A percentile compares a stretch with the other conserved stretches of the same genome.
Conservation (phyloP, 2,329 filamentous ascomycete species). For the Epichloe uncinata region DNA sequence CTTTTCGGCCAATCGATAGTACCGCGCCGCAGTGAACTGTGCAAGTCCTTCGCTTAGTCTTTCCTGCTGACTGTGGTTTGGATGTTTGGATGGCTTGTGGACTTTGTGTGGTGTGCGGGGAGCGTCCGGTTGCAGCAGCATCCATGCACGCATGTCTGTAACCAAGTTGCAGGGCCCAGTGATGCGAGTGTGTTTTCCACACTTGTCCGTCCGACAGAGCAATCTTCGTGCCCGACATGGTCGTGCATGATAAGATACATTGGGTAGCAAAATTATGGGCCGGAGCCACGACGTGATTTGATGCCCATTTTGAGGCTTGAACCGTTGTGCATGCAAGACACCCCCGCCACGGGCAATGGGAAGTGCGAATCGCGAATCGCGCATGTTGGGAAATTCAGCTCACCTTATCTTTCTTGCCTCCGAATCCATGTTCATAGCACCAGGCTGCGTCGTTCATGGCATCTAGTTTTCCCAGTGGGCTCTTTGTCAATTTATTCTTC, state of each 20-base stretch:
- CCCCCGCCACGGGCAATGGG: background rate
- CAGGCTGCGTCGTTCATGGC: constrained; percentile 95
- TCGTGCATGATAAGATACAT: background rate
- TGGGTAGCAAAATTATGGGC: background rate
- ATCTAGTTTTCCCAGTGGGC: constrained; percentile 36
- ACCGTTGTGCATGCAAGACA: background rate
- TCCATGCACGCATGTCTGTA: background rate
- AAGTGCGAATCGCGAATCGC: background rate
- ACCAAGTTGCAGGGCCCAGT: background rate
- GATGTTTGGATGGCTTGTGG: no score
- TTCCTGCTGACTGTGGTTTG: constrained; percentile 7
- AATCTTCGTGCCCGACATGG: background rate
- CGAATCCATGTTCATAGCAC: constrained; percentile 96
- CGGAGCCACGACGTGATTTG: background rate
- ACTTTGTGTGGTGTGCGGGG: background rate
- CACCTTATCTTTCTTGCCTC: constrained; percentile 97
- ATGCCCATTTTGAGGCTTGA: background rate
- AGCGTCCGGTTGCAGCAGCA: background rate
- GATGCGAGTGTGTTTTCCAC: background rate
- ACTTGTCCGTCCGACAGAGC: background rate
- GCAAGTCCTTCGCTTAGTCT: constrained; percentile 28
- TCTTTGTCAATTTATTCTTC: background rate
- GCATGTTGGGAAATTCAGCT: constrained; percentile 23
- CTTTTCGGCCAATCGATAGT: constrained; percentile 82
- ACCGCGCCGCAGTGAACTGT: constrained; percentile 70